Base-by-base conservation (phyloP, 305 asterid genomes). In the Fraxinus xanthoxyloides region DNA sequence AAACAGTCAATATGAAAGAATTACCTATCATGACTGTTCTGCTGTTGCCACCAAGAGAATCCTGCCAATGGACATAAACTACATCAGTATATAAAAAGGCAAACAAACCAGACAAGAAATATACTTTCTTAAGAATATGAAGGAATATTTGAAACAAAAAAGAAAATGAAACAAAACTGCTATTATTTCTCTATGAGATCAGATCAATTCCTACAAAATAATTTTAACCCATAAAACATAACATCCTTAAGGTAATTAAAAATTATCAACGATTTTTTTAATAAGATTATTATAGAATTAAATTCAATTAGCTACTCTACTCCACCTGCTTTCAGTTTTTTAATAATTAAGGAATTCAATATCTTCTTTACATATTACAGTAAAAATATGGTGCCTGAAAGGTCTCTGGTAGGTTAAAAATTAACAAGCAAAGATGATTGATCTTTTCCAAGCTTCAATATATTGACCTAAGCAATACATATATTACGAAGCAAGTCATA, bases 1-100 rank as follows among this genome's bases (percentile, higher is more conserved):
- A 46, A 46, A 46, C 5, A 46, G 56, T 46, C 56, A 46, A 46
- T 15, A 13, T 13, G 56, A 13, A 46, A 46, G 56, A 46, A 76
- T n/a, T 90, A 95, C 99, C 99, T 85, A 97, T 95, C 99, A 97
- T 97, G 82, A 92, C 94, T 54, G 99, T 97, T 88, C 94, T 93
- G 91, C 98, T 97, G 92, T 97, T 97, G 73, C 99, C 99, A 77
- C 99, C 99, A 81, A 97, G 98, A 81, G 99, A 97, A 92, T 97
- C 99, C 98, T 96, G 93, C 84, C 84, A 88, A 78, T 69, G 85
- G 54, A 19, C 81, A 77, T 78, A 77, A 54, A 26, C 31, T 40
- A 65, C 74, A 67, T 65, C 56, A 36, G 38, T 77, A 69, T 23
- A 63, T 23, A 24, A 61, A 9, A 4, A 61, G 9, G 73, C 17